Percentiles rank a stretch among this genome's conserved stretches.
Evolutionary conservation across 768 basidiomycete genomes (phyloP).

Genomic region (Naganishia vaughanmartiniae): DNA sequence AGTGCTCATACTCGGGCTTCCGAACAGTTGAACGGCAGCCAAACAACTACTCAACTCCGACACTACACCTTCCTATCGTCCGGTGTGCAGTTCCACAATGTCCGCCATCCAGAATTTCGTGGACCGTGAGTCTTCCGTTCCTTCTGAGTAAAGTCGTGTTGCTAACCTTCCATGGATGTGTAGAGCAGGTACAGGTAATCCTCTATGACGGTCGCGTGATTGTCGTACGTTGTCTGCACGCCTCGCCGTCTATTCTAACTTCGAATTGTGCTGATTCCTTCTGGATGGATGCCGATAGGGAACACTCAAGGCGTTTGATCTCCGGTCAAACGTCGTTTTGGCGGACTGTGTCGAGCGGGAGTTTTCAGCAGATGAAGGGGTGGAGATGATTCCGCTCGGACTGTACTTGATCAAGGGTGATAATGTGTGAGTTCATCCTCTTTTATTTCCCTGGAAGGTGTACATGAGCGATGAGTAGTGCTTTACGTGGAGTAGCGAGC

Average conservation of each 20-base stretch:
- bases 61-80: no score
- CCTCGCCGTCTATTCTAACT: background rate
- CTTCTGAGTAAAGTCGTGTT: background rate
- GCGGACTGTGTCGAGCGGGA: slow-evolving; percentile 91
- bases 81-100: slow-evolving; percentile 56
- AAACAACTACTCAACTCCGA: no score
- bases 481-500: background rate
- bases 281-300: slow-evolving; percentile 61
- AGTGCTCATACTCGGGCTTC: no score
- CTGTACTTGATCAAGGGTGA: slow-evolving; percentile 97
- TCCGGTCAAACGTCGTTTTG: slow-evolving; percentile 92
- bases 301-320: slow-evolving; percentile 84
- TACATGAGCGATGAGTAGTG: background rate
- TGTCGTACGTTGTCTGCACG: slow-evolving; percentile 61
- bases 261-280: background rate
- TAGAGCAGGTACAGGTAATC: slow-evolving; percentile 86
- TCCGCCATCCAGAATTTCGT: slow-evolving; percentile 88
- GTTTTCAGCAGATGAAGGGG: slow-evolving; percentile 83
- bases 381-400: slow-evolving; percentile 90
- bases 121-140: slow-evolving; percentile 62
- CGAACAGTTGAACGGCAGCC: no score
- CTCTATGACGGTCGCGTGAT: slow-evolving; percentile 95
- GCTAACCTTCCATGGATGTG: background rate
- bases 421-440: slow-evolving; percentile 74
- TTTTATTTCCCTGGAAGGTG: background rate